phyloP scores from a whole-genome alignment of 2,329 filamentous ascomycete species.

The Huntiella savannae region DNA sequence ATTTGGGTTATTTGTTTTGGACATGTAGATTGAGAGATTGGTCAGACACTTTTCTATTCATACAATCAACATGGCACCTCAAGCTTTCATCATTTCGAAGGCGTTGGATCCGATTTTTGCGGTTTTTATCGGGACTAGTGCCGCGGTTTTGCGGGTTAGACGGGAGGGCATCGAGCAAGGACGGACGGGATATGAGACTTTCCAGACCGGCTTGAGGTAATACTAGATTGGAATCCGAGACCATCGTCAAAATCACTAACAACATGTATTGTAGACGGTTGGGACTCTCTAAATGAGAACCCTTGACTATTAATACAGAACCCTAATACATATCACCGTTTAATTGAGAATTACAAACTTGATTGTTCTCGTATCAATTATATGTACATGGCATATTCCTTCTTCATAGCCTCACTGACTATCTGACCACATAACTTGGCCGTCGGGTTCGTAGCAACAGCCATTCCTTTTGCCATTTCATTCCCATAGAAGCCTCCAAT shows the following conservation, averaged over 20 bases:
- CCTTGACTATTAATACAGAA: neutral
- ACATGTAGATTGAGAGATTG: no score
- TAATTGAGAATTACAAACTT: neutral
- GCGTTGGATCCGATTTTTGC: slow-evolving; percentile 40
- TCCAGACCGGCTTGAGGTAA: slow-evolving; percentile 27
- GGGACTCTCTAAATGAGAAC: slow-evolving; percentile 10
- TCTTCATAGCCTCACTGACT: slow-evolving; percentile 49
- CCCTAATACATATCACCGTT: neutral
- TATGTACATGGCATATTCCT: slow-evolving; percentile 28
- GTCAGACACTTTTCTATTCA: no score
- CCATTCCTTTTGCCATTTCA: slow-evolving; percentile 43
- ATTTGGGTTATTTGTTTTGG: no score
- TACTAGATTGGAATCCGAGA: neutral
- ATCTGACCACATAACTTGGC: slow-evolving; percentile 52
- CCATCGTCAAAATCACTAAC: neutral
- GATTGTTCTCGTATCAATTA: neutral
- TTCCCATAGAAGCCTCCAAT: slow-evolving; percentile 46
- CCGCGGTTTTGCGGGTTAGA: slow-evolving; percentile 37
- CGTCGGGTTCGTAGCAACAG: slow-evolving; percentile 46
- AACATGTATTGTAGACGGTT: slow-evolving; percentile 14
- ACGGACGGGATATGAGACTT: slow-evolving; percentile 29
- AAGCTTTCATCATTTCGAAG: slow-evolving; percentile 41
- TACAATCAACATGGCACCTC: slow-evolving; percentile 15
- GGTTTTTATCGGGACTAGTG: slow-evolving; percentile 34
- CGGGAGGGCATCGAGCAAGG: slow-evolving; percentile 41